Percentiles rank a stretch among this genome's conserved stretches.
phyloP scores from a whole-genome alignment of 306 rosid species.

The Cicer judaicum region DNA sequence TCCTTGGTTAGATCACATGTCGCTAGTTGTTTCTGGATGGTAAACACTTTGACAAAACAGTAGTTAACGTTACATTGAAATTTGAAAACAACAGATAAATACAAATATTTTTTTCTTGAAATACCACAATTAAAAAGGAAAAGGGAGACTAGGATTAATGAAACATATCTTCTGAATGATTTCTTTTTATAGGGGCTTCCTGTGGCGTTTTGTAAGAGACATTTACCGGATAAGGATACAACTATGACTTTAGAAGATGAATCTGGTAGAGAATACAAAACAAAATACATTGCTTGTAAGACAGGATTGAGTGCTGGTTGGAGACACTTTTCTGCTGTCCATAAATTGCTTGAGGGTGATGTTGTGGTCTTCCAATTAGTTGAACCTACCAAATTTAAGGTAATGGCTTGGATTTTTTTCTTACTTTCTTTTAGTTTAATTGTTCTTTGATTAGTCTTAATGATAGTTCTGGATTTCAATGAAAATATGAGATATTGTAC shows the following conservation, averaged over 20 bases:
- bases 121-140: not conserved
- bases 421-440: not conserved
- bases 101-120: not conserved
- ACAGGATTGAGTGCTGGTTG: constrained; percentile 94
- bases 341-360: constrained; percentile 88
- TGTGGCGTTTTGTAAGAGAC: constrained; percentile 68
- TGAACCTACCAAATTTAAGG: constrained; percentile 84
- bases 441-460: constrained; percentile 3
- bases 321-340: constrained; percentile 88
- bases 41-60: constrained; percentile 39
- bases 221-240: constrained; percentile 71
- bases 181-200: constrained; percentile 68
- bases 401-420: constrained; percentile 39
- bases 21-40: constrained; percentile 93
- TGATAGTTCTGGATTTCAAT: not conserved
- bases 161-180: constrained; percentile 29
- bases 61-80: not conserved
- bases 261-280: constrained; percentile 63
- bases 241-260: constrained; percentile 80
- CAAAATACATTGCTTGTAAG: constrained; percentile 81
- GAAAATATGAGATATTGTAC: too few species aligned
- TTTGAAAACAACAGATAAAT: not conserved
- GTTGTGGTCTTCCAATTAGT: constrained; percentile 85
- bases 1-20: constrained; percentile 90
- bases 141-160: not conserved